Conservation (phyloP, 345 rosid genomes). For the sweet orange (Citrus sinensis) region DVS_A1.0 CM039162.1:1780001-1780500, state of each 20-base stretch:
- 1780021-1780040: conserved; percentile 52
- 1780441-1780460: conserved; percentile 22
- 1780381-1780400: not conserved
- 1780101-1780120: not conserved
- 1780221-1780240: conserved; percentile 59
- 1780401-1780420: not conserved
- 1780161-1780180: conserved; percentile 53
- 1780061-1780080: conserved; percentile 65
- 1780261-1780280: conserved; percentile 70
- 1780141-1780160: not conserved
- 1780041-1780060: conserved; percentile 73
- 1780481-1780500: conserved; percentile 52
- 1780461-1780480: conserved; percentile 52
- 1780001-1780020: conserved; percentile 58
- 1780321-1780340: conserved; percentile 69
- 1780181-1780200: conserved; percentile 77
- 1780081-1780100: not conserved
- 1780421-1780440: not conserved
- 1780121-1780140: not conserved
- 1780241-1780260: conserved; percentile 48
- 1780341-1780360: conserved; percentile 50
- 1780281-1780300: conserved; percentile 48
- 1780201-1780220: conserved; percentile 62
- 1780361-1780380: conserved; percentile 48
- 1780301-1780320: conserved; percentile 47